Evolutionary conservation across 345 rosid genomes (phyloP), one percentile per base, ranked within the genome.

Genomic region (Anastatica hierochuntica): DNA sequence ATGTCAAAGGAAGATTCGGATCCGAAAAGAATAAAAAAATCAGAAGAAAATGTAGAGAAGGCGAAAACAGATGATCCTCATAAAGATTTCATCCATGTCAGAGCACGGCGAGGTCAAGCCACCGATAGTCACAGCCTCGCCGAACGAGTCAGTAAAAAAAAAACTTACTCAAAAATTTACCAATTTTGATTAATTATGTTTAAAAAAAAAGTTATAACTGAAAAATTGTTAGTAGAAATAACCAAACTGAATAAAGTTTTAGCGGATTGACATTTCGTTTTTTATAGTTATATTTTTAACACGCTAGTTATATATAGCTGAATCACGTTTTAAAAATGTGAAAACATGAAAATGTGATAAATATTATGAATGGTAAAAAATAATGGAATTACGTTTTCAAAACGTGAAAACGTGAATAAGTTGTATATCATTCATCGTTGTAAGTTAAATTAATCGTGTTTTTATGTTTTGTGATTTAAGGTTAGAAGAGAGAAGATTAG

Each of bases 41-140:
- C 36, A 14, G 70, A 66, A 48, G 68, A 72, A 38, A 65, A 58
- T 10, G 76, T 64, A 45, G 66, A 53, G 39, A 72, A 68, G 38
- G 55, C 56, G 21, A 63, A 36, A 55, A 47, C 62, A 47, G 56
- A 55, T 2, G 87, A 82, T 57, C 72, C 85, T 70, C 79, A 72
- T 0, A 81, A 77, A 62, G 95, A 83, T 60, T 88, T 81, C 67
- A 82, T 89, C 71, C 97, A 85, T 63, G 97, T 89, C 35, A 73
- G 97, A 63, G 97, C 94, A 19, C 83, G 95, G 45, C 69, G 95
- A 44, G 97, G 98, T 38, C 96, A 92, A 76, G 98, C 98, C 31
- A 92, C 98, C 49, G 98, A 92, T 38, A 88, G 95, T 45, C 98
- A 90, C 44, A 90, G 98, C 58, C 77, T 90, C 19, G 96, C 98